Percentiles rank a stretch among this genome's conserved stretches.
Evolutionary conservation across 1,284 basidiomycete genomes (phyloP).

Genomic region (Sporisorium iseilematis-ciliati): DNA sequence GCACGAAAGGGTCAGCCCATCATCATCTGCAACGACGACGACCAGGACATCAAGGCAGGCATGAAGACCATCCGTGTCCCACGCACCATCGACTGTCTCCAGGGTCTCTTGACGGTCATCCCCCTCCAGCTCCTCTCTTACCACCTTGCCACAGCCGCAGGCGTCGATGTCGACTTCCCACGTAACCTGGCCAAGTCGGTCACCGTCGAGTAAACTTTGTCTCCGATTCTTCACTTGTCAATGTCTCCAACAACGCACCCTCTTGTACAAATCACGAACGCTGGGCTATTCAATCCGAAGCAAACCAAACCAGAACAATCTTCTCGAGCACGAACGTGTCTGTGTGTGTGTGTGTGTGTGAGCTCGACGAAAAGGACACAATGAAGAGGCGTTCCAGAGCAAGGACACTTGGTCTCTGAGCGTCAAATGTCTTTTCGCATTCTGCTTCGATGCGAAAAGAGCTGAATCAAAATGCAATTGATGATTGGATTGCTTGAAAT

Average conservation of each 20-base stretch:
- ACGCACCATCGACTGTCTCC: constrained; percentile 91
- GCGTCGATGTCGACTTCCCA: constrained; percentile 98
- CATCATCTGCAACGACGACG: constrained; percentile 95
- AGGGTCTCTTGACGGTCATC: constrained; percentile 96
- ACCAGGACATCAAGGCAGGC: constrained; percentile 79
- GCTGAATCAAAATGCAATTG: not conserved
- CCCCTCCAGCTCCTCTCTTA: constrained; percentile 96
- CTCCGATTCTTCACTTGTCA: not conserved
- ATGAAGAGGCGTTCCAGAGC: not conserved
- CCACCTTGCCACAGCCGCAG: constrained; percentile 93
- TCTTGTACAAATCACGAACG: constrained; percentile 35
- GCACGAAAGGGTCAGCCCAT: constrained; percentile 94
- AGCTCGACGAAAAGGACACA: not conserved
- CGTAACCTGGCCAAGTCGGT: constrained; percentile 81
- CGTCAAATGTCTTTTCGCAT: too few relatives aligned
- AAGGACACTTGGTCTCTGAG: too few relatives aligned
- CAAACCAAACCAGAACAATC: constrained; percentile 6
- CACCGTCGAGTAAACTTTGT: constrained; percentile 58
- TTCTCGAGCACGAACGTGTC: not conserved
- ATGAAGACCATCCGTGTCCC: constrained; percentile 83
- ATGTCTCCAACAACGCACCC: constrained; percentile 2
- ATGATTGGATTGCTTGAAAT: constrained; percentile 5
- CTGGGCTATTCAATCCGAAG: constrained; percentile 14
- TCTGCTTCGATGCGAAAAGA: too few relatives aligned
- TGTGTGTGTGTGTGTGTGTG: not conserved